Evolutionary conservation across 768 basidiomycete species (phyloP), one percentile per base, ranked within the genome.

Genomic region (Auriscalpium vulgare): DNA sequence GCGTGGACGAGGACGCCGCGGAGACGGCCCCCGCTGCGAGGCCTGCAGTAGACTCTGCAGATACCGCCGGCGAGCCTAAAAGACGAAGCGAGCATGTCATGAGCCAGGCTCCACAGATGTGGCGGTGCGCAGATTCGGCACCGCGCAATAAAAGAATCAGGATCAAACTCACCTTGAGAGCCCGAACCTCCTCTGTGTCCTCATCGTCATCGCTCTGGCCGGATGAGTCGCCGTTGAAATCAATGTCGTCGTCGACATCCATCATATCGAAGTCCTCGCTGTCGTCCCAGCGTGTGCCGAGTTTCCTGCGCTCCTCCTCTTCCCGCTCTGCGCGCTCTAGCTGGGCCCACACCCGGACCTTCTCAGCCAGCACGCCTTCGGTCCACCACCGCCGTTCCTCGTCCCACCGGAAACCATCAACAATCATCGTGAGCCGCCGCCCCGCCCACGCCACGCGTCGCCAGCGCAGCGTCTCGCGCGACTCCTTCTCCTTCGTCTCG

Each of bases 361-460:
- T 93, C 63, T 82, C 80, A 17, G 78, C 78, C 51, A 95, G 72
- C 47, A 67, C 69, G 9, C 87, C 88, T 36, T 83, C 79, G 10
- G 91, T 77, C 38, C 65, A 72, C 85, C 85, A 91, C 50, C 76
- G 72, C 56, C 79, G 72, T 43, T 80, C 78, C 10, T 79, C 79
- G 43, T 82, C 72, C 80, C 80, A 91, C 55, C 68, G 73, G 64
- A 97, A 83, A 0, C 95, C 95, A 50, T 87, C 81, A 10, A 95
- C 88, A 48, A 77, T 68, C 47, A 76, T 77, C 8, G 83, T 79
- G 57, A 97, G 71, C 34, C 81, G 80, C 23, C 89, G 79, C 0
- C 80, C 85, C 51, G 82, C 79, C 53, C 93, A 82, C 5, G 81
- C 75, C 35, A 91, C 75, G 44, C 95, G 76, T 47, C 81, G 81